Percentiles rank a stretch among this genome's conserved stretches.
phyloP scores from a whole-genome alignment of 345 rosid species.

The Euphorbia tirucalli region DNA sequence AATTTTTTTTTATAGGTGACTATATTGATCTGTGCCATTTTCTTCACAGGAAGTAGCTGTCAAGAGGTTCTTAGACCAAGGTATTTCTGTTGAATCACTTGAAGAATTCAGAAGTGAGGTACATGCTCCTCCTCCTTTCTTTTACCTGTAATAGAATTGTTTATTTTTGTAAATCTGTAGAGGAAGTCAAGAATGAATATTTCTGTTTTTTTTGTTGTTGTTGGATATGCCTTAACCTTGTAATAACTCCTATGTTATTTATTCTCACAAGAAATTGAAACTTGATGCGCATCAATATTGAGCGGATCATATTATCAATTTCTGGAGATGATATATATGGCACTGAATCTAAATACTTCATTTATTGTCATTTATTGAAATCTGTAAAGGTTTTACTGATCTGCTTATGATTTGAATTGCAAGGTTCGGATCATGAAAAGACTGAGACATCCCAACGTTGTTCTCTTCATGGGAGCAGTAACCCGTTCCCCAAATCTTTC shows the following conservation, averaged over 20 bases:
- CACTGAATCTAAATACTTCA: too few relatives aligned
- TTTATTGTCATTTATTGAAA: too few relatives aligned
- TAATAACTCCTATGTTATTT: not conserved
- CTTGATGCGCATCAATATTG: too few relatives aligned
- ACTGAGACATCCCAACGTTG: constrained; percentile 91
- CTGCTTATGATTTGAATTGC: constrained; percentile 16
- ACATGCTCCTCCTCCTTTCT: constrained; percentile 18
- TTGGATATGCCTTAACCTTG: constrained; percentile 13
- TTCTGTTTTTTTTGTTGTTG: not conserved
- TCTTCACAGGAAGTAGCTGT: constrained; percentile 84
- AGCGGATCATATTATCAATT: too few relatives aligned
- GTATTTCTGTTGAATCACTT: constrained; percentile 67
- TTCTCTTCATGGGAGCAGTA: constrained; percentile 99
- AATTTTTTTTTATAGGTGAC: constrained; percentile 4
- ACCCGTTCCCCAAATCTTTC: constrained; percentile 93
- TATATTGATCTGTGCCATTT: constrained; percentile 16
- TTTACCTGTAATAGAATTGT: constrained; percentile 3
- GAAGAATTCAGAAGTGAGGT: constrained; percentile 93
- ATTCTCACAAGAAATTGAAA: not conserved
- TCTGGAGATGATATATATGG: too few relatives aligned
- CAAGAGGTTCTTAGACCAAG: constrained; percentile 91
- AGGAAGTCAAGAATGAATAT: constrained; percentile 9
- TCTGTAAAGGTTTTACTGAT: not conserved
- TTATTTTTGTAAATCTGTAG: constrained; percentile 8
- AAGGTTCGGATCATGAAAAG: constrained; percentile 83